phyloP scores from a whole-genome alignment of 2,329 filamentous ascomycete genomes.

The Exserohilum turcica region DNA sequence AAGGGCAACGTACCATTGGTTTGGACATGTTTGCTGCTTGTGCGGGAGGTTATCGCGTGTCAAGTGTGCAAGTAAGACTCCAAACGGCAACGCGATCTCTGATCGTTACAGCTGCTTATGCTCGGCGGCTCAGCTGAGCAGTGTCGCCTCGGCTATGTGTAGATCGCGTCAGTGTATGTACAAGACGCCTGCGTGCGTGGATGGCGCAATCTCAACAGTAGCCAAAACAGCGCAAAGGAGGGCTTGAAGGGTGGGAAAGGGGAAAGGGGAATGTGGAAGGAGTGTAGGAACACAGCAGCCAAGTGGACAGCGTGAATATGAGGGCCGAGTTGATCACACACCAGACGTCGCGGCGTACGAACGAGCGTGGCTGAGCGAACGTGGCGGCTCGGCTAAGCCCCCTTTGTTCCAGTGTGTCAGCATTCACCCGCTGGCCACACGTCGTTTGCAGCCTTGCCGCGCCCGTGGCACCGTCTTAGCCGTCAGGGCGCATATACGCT shows the following conservation, averaged over 20 bases:
- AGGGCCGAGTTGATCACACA: slow-evolving; percentile 13
- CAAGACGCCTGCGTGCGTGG: neutral
- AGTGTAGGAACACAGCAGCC: slow-evolving; percentile 1
- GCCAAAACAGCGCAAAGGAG: neutral
- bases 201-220: neutral
- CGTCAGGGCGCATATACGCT: neutral
- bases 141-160: slow-evolving; percentile 5
- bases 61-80: neutral
- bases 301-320: neutral
- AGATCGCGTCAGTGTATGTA: slow-evolving; percentile 1
- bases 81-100: neutral
- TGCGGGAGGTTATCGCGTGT: neutral
- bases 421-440: neutral
- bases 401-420: neutral
- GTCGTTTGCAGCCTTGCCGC: neutral
- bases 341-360: slow-evolving; percentile 16
- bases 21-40: slow-evolving; percentile 9
- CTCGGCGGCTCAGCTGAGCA: slow-evolving; percentile 11
- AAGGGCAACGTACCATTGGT: slow-evolving; percentile 10
- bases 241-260: neutral
- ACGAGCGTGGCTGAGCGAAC: slow-evolving; percentile 15
- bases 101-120: neutral
- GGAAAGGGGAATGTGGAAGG: neutral
- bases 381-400: slow-evolving; percentile 11
- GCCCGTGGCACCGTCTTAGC: slow-evolving; percentile 4